Conservation (phyloP, 495 filamentous ascomycete genomes). For the Lepraria neglecta region DNA sequence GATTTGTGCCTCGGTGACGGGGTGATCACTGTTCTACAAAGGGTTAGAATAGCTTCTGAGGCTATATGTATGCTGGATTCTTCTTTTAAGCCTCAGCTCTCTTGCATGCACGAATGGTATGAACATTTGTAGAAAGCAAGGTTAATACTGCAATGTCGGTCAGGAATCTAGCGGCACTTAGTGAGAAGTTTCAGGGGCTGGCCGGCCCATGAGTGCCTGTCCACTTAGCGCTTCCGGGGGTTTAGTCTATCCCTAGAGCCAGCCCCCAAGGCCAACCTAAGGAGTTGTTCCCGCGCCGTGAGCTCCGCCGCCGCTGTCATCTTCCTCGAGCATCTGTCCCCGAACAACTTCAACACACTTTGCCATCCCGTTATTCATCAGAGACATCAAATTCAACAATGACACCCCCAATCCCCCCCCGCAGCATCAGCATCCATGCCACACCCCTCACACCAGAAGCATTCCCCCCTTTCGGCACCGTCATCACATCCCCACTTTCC, state of each 20-base stretch:
- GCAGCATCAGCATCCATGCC: conserved; percentile 35
- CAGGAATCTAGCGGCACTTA: too few relatives aligned
- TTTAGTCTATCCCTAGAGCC: too few relatives aligned
- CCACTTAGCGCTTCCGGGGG: too few relatives aligned
- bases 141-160: not conserved
- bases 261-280: too few relatives aligned
- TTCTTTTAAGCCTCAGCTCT: not conserved
- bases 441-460: conserved; percentile 52
- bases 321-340: not conserved
- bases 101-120: not conserved
- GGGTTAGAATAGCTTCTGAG: not conserved
- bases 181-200: too few relatives aligned
- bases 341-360: not conserved
- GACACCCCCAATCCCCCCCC: not conserved
- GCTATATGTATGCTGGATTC: not conserved
- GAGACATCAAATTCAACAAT: not conserved
- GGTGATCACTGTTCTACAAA: not conserved
- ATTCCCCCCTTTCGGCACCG: conserved; percentile 80
- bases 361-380: not conserved
- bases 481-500: conserved; percentile 63
- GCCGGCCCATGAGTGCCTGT: too few relatives aligned
- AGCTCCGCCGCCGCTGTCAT: too few relatives aligned
- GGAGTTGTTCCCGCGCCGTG: too few relatives aligned
- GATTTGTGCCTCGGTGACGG: conserved; percentile 12
- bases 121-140: not conserved